Base-by-base conservation (phyloP, 441 rosid genomes). In the Macaranga tanarius region DNA sequence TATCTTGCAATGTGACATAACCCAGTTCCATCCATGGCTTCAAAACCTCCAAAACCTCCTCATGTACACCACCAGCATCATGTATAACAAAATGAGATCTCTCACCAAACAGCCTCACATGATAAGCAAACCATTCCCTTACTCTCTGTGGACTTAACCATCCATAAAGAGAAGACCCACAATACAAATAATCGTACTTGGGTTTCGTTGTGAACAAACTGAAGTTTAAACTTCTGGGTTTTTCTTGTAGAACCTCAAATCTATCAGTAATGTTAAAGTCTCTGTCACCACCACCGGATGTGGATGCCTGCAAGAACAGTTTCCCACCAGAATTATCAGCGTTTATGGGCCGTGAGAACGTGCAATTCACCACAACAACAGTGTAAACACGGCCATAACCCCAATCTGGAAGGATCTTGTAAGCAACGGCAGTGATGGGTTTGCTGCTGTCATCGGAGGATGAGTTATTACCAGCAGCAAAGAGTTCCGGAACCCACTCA, bases 361-460 rank as follows among this genome's bases (percentile, higher is more conserved):
- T 89, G 68, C 98, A 93, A 82, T 90, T 90, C 38, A 93, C 88
- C 16, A 93, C 87, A 26, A 93, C 89, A 22, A 83, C 92, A 0
- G 97, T 90, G 89, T 91, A 93, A 64, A 91, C 90, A 17, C 92
- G 90, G 57, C 98, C 98, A 58, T 91, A 93, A 0, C 98, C 98
- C 98, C 97, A 93, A 55, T 93, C 97, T 3, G 98, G 95, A 34
- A 93, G 84, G 76, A 89, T 83, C 80, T 87, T 90, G 65, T 71
- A 80, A 0, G 82, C 83, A 34, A 62, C 61, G 50, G 72, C 38
- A 66, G 74, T 34, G 75, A 82, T 6, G 69, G 71, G 58, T 71
- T 80, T 34, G 47, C 12, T 10, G 47, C 47, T 42, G 47, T 11
- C 66, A 9, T 34, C 69, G 0, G 85, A 28, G 42, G 73, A 60